These are phyloP conservation scores for Blastocystis sp. DNA, from an alignment of 352 stramenopile species.

Conservation along the genomic window DNA sequence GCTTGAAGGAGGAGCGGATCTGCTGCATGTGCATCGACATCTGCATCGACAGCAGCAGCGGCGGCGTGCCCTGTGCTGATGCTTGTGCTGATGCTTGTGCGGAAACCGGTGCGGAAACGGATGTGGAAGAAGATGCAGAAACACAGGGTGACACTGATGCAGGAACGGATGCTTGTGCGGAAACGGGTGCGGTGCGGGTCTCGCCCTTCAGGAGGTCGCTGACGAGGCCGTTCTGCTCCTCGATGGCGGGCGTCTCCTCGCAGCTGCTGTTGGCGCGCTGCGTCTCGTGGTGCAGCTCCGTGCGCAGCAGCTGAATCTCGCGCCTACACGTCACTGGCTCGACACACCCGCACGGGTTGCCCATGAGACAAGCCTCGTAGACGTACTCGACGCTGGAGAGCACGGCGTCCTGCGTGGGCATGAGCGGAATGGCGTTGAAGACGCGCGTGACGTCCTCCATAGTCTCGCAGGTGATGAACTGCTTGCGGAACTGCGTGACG, in stretches of 20 bases:
- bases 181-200: background rate
- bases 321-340: background rate
- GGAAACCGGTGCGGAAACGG: too few relatives aligned
- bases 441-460: background rate
- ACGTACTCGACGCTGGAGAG: background rate
- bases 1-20: slow-evolving; percentile 4
- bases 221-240: slow-evolving; percentile 51
- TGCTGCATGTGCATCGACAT: slow-evolving; percentile 19
- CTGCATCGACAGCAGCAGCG: background rate
- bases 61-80: background rate
- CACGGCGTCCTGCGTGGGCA: background rate
- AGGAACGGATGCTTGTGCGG: background rate
- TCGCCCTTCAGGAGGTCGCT: background rate
- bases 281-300: background rate
- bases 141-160: too few relatives aligned
- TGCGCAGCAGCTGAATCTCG: background rate
- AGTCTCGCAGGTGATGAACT: background rate
- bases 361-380: slow-evolving; percentile 10
- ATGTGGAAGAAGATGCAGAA: too few relatives aligned
- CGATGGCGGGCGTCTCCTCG: background rate
- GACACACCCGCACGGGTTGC: background rate
- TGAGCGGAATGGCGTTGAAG: background rate
- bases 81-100: too few relatives aligned
- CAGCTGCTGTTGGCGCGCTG: background rate
- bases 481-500: background rate